Conservation (phyloP, 1,139 yeast species). For the Candida frijolesensis region DNA sequence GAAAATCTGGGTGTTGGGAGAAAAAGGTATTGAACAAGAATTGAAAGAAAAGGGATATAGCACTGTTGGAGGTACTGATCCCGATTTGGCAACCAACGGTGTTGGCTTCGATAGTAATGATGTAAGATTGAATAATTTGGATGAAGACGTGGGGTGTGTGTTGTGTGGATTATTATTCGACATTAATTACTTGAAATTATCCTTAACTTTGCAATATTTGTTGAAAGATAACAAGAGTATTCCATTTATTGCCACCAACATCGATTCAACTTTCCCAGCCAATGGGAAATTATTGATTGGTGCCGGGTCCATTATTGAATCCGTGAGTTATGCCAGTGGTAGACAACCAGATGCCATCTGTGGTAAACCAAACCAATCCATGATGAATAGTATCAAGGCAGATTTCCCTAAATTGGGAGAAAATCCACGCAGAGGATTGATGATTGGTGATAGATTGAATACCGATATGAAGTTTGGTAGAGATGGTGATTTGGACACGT, state of each 20-base stretch:
- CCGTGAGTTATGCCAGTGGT: conserved; percentile 69
- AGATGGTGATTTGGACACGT: conserved; percentile 80
- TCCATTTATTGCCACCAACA: conserved; percentile 90
- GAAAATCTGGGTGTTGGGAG: conserved; percentile 52
- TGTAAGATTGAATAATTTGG: conserved; percentile 47
- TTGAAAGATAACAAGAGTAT: conserved; percentile 58
- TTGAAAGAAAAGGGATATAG: conserved; percentile 43
- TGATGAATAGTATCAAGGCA: conserved; percentile 23
- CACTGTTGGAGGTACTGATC: conserved; percentile 47
- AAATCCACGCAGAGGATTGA: conserved; percentile 68
- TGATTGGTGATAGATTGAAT: conserved; percentile 95
- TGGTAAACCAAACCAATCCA: conserved; percentile 8
- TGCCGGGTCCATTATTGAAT: conserved; percentile 88
- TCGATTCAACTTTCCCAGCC: conserved; percentile 91
- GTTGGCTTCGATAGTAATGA: conserved; percentile 33
- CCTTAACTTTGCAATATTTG: conserved; percentile 81
- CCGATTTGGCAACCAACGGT: conserved; percentile 32
- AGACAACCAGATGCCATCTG: conserved; percentile 32
- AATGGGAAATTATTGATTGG: conserved; percentile 88
- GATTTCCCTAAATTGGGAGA: conserved; percentile 34
- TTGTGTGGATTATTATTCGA: conserved; percentile 82
- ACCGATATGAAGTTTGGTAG: conserved; percentile 94
- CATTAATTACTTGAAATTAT: conserved; percentile 78
- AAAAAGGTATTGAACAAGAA: conserved; percentile 47
- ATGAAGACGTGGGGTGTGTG: conserved; percentile 80